Percentiles rank a stretch among this genome's conserved stretches.
Conservation (phyloP, 2,329 filamentous ascomycete species). For the Colletotrichum shisoi region DNA sequence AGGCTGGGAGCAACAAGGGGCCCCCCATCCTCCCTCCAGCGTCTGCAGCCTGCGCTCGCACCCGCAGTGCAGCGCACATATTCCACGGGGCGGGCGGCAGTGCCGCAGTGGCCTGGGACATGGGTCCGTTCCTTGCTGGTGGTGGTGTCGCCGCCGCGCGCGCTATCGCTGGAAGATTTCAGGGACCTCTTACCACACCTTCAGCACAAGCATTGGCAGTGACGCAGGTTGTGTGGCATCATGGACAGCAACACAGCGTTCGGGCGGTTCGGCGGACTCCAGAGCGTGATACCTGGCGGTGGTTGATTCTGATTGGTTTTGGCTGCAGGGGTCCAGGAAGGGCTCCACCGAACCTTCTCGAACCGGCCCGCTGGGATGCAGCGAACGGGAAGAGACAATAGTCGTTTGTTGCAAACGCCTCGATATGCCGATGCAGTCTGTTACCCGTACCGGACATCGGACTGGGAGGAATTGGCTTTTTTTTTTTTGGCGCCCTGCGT, state of each 20-base stretch:
- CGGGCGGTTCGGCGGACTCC: conserved; percentile 35
- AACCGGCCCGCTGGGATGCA: conserved; percentile 45
- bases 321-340: conserved; percentile 24
- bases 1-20: conserved; percentile 29
- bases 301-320: conserved; percentile 15
- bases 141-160: neutral
- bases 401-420: conserved; percentile 49
- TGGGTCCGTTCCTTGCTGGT: conserved; percentile 1
- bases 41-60: conserved; percentile 24
- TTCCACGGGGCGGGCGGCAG: conserved; percentile 31
- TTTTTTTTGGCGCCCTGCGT: neutral
- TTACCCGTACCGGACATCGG: conserved; percentile 1
- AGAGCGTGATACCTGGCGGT: conserved; percentile 19
- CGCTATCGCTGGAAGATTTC: neutral
- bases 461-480: conserved; percentile 3
- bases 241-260: conserved; percentile 16
- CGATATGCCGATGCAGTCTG: conserved; percentile 43
- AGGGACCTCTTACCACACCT: conserved; percentile 8
- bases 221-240: conserved; percentile 16
- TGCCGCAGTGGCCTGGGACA: conserved; percentile 20
- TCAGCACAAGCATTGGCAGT: neutral
- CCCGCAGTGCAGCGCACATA: conserved; percentile 21
- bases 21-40: neutral
- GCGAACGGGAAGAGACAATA: conserved; percentile 14
- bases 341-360: conserved; percentile 58